A percentile compares a stretch with the other conserved stretches of the same genome.
phyloP scores from a whole-genome alignment of 2,329 filamentous ascomycete genomes.

The Beauveria rudraprayagi region DNA sequence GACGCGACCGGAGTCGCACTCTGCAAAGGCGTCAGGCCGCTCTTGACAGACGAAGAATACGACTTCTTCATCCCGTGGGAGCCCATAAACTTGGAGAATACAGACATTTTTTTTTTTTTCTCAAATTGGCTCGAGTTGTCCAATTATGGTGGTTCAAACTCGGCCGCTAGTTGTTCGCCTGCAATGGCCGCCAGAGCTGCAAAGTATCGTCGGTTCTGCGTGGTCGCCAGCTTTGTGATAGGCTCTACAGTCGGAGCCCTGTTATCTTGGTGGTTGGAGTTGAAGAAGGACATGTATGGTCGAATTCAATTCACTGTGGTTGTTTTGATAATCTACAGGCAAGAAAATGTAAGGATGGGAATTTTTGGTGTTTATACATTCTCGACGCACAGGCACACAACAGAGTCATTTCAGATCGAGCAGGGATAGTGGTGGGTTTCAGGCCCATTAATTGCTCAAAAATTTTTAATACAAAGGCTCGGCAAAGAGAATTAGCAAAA shows the following conservation, averaged over 20 bases:
- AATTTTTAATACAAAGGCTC: not conserved
- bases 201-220: constrained; percentile 4
- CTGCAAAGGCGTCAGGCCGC: not conserved
- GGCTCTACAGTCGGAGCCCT: constrained; percentile 9
- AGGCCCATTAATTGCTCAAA: not conserved
- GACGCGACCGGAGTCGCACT: not conserved
- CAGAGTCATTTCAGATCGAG: too few species aligned
- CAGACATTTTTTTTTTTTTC: not conserved
- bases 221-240: constrained; percentile 11
- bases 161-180: constrained; percentile 7
- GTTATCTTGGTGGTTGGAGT: not conserved
- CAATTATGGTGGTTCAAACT: constrained; percentile 11
- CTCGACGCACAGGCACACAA: too few species aligned
- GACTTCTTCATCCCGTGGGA: not conserved
- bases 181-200: constrained; percentile 11
- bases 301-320: not conserved
- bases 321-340: not conserved
- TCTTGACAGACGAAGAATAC: not conserved
- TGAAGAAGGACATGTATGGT: constrained; percentile 1
- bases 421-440: not conserved
- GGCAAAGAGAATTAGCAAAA: not conserved
- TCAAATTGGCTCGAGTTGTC: not conserved
- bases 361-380: not conserved
- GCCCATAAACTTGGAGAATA: not conserved
- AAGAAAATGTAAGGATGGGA: not conserved